Evolutionary conservation across 2,329 filamentous ascomycete genomes (phyloP).

Genomic region (Phialophora chinensis): DNA sequence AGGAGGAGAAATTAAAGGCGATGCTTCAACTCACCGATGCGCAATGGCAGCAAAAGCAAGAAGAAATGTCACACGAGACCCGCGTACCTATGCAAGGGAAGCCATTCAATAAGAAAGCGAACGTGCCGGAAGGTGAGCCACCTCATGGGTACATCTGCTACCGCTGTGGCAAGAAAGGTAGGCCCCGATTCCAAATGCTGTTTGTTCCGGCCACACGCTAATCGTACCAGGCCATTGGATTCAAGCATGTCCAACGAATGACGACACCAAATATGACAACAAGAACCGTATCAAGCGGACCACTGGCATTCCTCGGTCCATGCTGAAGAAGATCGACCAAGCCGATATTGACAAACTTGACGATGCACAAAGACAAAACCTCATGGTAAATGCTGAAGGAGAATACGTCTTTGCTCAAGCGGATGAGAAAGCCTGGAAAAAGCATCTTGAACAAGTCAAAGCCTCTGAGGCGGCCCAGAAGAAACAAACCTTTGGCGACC

Average conservation of each 20-base stretch:
- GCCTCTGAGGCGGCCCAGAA: conserved; percentile 83
- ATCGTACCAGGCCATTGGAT: conserved; percentile 82
- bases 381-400: conserved; percentile 97
- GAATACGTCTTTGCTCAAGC: conserved; percentile 97
- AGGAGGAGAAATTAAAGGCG: conserved; percentile 91
- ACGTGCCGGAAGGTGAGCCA: conserved; percentile 90
- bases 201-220: conserved; percentile 36
- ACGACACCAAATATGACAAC: conserved; percentile 94
- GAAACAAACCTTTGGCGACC: conserved; percentile 75
- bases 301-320: conserved; percentile 93
- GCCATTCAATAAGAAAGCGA: conserved; percentile 50
- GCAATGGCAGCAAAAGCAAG: conserved; percentile 91
- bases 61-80: conserved; percentile 76
- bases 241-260: conserved; percentile 96
- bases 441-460: conserved; percentile 91
- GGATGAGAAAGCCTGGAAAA: conserved; percentile 94
- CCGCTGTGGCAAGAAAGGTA: conserved; percentile 88
- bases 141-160: conserved; percentile 96
- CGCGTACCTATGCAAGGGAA: conserved; percentile 51
- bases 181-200: conserved; percentile 24
- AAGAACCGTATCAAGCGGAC: conserved; percentile 93
- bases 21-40: conserved; percentile 90
- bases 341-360: conserved; percentile 64
- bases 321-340: conserved; percentile 94
- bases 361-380: conserved; percentile 79